Conservation (phyloP, 78 protist genomes). For the Guillardia theta region DNA sequence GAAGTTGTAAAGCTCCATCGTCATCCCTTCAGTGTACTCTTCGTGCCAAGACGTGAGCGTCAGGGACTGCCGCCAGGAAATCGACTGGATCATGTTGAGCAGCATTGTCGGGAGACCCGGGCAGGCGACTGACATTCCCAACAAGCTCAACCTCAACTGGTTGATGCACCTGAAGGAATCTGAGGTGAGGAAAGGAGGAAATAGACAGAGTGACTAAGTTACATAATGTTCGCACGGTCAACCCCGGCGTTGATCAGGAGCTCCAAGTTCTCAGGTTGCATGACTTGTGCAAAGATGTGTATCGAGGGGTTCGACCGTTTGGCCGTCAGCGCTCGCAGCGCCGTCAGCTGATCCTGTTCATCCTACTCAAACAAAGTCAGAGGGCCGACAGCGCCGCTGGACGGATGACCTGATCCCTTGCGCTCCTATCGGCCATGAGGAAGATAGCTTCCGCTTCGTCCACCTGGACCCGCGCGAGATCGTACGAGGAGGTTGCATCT, state of each 20-base stretch:
- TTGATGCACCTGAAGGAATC: neutral
- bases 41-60: neutral
- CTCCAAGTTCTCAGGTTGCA: neutral
- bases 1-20: neutral
- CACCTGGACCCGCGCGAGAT: neutral
- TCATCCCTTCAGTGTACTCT: neutral
- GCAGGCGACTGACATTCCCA: neutral
- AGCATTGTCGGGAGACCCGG: neutral
- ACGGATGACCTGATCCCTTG: neutral
- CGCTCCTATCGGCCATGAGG: neutral
- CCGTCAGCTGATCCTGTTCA: neutral
- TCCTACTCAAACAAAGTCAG: too few species aligned
- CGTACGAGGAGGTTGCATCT: neutral
- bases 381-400: too few species aligned
- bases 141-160: neutral
- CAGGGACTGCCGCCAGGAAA: neutral
- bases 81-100: neutral
- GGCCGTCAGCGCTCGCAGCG: neutral
- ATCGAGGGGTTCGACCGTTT: neutral
- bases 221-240: neutral
- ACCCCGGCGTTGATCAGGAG: neutral
- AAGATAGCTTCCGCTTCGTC: neutral
- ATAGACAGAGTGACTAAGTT: neutral
- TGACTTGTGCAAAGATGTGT: neutral
- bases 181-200: neutral